These are phyloP conservation scores for Parastagonospora nodorum DNA, from an alignment of 2,329 filamentous ascomycete genomes.

Conservation along the genomic window DNA sequence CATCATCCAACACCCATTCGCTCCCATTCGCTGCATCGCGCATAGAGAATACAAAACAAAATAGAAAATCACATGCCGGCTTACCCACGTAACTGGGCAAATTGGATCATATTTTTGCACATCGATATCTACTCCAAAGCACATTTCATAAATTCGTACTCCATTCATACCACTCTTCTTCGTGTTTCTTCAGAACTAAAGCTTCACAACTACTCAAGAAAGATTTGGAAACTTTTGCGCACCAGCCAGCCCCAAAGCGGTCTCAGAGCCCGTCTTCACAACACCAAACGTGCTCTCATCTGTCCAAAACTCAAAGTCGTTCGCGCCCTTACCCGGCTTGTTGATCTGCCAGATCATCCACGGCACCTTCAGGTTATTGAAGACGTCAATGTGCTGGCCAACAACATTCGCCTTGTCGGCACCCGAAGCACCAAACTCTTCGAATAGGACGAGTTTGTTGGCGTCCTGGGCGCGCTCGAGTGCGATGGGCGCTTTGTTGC, in stretches of 20 bases:
- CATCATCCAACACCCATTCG: too few species aligned
- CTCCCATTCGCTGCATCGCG: too few species aligned
- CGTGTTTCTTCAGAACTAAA: too few species aligned
- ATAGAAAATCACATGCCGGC: too few species aligned
- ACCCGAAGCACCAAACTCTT: constrained; percentile 9
- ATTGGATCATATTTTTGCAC: too few species aligned
- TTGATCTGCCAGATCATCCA: constrained; percentile 11
- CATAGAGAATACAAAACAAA: too few species aligned
- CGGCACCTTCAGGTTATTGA: constrained; percentile 8
- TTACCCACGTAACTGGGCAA: too few species aligned
- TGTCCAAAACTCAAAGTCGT: constrained; percentile 13
- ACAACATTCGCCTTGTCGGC: constrained; percentile 1
- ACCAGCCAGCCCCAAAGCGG: background rate
- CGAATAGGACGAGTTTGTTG: constrained; percentile 7
- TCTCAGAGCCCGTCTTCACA: constrained; percentile 1
- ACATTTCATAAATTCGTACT: too few species aligned
- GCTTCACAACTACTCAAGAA: background rate
- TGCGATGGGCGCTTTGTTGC: constrained; percentile 6
- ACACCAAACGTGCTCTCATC: constrained; percentile 3
- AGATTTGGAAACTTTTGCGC: background rate
- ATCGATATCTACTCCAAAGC: too few species aligned
- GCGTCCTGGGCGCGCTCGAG: constrained; percentile 4
- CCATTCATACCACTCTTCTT: too few species aligned
- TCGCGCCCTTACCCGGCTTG: constrained; percentile 8
- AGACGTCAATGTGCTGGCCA: constrained; percentile 9